Evolutionary conservation across 257 asterid species (phyloP).

Genomic region (Rauvolfia tetraphylla): DNA sequence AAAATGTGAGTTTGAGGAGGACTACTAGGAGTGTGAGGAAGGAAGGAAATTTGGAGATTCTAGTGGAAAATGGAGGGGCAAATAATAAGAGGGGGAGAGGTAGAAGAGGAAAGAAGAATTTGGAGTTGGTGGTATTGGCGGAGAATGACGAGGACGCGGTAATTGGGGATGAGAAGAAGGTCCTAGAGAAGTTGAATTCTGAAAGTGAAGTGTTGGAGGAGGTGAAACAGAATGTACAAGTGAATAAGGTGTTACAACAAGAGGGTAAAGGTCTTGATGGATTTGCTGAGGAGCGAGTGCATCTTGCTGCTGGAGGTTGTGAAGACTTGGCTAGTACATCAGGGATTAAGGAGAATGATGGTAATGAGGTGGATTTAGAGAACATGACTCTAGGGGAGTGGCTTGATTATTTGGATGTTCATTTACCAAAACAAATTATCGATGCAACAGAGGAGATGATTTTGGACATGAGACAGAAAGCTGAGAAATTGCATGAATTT

Average conservation of each 20-base stretch:
- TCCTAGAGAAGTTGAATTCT: background rate
- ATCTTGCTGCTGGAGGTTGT: constrained; percentile 15
- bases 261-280: constrained; percentile 12
- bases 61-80: constrained; percentile 4
- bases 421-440: constrained; percentile 56
- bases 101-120: constrained; percentile 29
- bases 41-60: constrained; percentile 1
- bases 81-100: constrained; percentile 23
- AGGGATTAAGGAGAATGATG: constrained; percentile 23
- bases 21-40: constrained; percentile 4
- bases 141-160: constrained; percentile 1
- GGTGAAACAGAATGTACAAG: constrained; percentile 6
- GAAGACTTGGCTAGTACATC: constrained; percentile 32
- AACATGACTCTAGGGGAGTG: constrained; percentile 67
- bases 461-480: constrained; percentile 52
- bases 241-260: constrained; percentile 5
- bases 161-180: background rate
- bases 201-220: constrained; percentile 16
- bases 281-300: constrained; percentile 12
- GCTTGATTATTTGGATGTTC: constrained; percentile 53
- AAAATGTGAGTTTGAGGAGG: background rate
- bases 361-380: constrained; percentile 37
- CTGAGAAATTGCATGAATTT: constrained; percentile 48
- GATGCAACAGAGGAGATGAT: constrained; percentile 59
- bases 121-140: constrained; percentile 10